Percentiles rank a stretch among this genome's conserved stretches.
Evolutionary conservation across 768 basidiomycete species (phyloP).

Genomic region (Pisolithus albus): DNA sequence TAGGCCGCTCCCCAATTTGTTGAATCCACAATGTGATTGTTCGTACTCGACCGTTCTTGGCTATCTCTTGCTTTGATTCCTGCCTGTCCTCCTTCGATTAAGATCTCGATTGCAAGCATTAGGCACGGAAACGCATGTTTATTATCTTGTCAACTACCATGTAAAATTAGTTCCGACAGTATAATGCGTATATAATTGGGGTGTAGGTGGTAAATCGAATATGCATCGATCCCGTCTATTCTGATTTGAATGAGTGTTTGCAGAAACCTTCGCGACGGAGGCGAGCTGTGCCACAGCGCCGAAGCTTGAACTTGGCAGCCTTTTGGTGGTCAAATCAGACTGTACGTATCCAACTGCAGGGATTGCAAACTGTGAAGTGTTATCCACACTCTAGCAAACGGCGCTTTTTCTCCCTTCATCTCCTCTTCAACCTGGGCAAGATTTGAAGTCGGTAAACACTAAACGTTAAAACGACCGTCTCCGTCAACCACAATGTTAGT

Average conservation of each 20-base stretch:
- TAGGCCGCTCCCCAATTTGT: not conserved
- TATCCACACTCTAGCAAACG: no score
- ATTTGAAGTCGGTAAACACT: constrained; percentile 21
- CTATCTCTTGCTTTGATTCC: not conserved
- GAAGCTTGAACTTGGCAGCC: no score
- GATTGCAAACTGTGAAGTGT: no score
- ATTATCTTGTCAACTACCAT: constrained; percentile 25
- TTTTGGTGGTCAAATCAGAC: no score
- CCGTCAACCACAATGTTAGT: constrained; percentile 22
- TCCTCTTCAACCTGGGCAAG: constrained; percentile 1
- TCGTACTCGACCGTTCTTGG: not conserved
- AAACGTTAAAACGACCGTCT: constrained; percentile 9
- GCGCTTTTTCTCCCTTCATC: no score
- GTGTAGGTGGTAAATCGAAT: not conserved
- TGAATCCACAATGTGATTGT: not conserved
- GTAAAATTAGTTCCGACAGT: constrained; percentile 23
- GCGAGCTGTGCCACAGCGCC: no score
- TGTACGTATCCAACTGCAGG: no score
- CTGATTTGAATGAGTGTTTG: no score
- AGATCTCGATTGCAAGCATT: constrained; percentile 3
- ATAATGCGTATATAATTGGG: constrained; percentile 1
- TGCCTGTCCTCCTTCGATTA: constrained; percentile 1
- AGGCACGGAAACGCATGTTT: constrained; percentile 3
- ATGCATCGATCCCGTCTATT: no score
- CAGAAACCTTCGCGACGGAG: no score